Evolutionary conservation across 176 grass and related monocot genomes (phyloP), one percentile per base, ranked within the genome.

Genomic region (Oropetium thomaeum): DNA sequence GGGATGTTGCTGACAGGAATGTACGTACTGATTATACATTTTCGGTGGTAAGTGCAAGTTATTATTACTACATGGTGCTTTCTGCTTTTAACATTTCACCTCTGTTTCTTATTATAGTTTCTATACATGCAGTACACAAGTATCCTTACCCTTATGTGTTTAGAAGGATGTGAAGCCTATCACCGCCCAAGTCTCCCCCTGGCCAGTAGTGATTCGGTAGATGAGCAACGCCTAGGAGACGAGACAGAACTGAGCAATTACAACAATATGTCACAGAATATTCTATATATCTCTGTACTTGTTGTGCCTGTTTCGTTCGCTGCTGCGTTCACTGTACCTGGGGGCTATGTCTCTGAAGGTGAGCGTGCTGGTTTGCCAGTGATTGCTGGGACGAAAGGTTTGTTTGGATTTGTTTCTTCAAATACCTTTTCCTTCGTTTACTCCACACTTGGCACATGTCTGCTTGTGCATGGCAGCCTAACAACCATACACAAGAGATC

Each of bases 1-100:
- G 80, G 10, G 81, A 88, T 80, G 59, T 88, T 84, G 73, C 68
- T 11, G 38, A 79, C 40, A 15, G 26, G 23, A 26, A 14, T 5
- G 11, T 7, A 3, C 23, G 62, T 5, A 20, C 2, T 19, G 69
- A 59, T 80, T 39, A 59, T n/a, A 11, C 12, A 23, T 86, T 43
- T 72, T 25, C 4, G 5, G 27, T 37, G 29, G 83, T 86, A 86
- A 12, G 66, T 49, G 41, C 5, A 49, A 8, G 10, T 4, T 7
- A 49, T 17, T 17, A 19, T 4, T 7, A 49, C 45, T 17, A 19
- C 49, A 22, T 34, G n/a, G n/a, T n/a, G n/a, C 1, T 0, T 15
- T 44, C 40, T 10, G 5, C 17, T 61, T 32, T 11, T 10, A 75
- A 43, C 11, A n/a, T 75, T 29, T 61, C 17, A 14, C 3, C 30